Evolutionary conservation across 352 stramenopile species (phyloP), one percentile per base, ranked within the genome.

Genomic region (Vaucheria bursata): DNA sequence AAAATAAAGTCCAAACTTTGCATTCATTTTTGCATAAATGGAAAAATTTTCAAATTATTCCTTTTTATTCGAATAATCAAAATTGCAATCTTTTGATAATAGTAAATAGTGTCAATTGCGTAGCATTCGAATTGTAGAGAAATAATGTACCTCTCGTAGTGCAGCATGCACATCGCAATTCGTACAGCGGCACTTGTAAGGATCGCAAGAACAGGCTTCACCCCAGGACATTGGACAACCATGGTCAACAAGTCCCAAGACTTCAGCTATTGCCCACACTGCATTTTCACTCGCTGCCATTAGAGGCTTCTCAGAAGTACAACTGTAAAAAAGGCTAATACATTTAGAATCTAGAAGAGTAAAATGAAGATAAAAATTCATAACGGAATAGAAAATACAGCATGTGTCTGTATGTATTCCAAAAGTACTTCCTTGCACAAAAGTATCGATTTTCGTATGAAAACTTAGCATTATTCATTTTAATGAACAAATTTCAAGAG

Each of bases 201-300:
- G 69, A n/a, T 74, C 77, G 25, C 77, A 82, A 31, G 66, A 71
- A 36, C 77, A 82, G 2, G 34, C 37, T 31, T 45, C 37, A 33
- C 77, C 77, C 77, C 77, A 82, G 18, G 77, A 45, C 77, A 82
- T 82, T 50, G 77, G 69, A 32, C 77, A 82, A 6, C 77, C 77
- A 25, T 36, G 50, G 33, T 82, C 77, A 29, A 82, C 77, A n/a
- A 82, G 77, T 12, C 77, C 77, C 18, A 82, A 65, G 31, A 74
- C 70, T 37, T 36, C 72, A 0, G 77, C 77, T 65, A 82, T 82
- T 38, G 77, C 77, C 77, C 77, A 82, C 8, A 82, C 73, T 40
- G 77, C 77, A 50, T 79, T 79, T 7, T 71, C 77, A 32, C 50
- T 74, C 12, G 36, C 36, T 33, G 71, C 49, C 33, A 74, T 40